These are phyloP conservation scores for Xylariaceae sp. DNA, from an alignment of 2,329 filamentous ascomycete genomes.

Conservation along the genomic window DNA sequence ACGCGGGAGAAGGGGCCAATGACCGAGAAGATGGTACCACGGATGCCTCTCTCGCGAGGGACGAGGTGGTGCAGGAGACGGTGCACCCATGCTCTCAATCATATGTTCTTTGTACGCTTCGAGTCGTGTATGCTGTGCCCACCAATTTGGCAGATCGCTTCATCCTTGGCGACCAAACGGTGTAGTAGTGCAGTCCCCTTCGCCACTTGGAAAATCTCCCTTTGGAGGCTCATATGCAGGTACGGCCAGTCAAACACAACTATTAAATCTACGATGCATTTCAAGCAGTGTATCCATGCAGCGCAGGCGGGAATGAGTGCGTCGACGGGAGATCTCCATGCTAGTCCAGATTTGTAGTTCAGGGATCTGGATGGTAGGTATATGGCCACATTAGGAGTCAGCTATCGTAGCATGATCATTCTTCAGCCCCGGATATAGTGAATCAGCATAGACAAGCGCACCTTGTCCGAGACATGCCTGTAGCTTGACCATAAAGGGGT, in stretches of 20 bases:
- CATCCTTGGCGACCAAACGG: not conserved
- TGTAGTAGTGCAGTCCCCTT: slow-evolving; percentile 3
- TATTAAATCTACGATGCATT: not conserved
- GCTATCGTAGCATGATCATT: not conserved
- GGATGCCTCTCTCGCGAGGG: slow-evolving; percentile 18
- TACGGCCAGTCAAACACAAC: not conserved
- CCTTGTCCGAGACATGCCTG: slow-evolving; percentile 7
- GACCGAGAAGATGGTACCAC: slow-evolving; percentile 28
- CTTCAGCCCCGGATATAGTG: not conserved
- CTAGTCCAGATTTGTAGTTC: not conserved
- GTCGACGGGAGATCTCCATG: not conserved
- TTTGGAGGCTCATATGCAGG: not conserved
- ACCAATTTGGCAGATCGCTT: not conserved
- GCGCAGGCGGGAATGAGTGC: not conserved
- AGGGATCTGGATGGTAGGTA: not conserved
- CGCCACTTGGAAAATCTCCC: not conserved
- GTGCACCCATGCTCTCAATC: slow-evolving; percentile 19
- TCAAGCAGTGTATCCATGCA: not conserved
- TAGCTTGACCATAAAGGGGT: not conserved
- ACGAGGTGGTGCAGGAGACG: slow-evolving; percentile 22
- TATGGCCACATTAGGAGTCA: not conserved
- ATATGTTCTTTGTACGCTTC: slow-evolving; percentile 26
- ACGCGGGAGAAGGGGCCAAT: slow-evolving; percentile 30
- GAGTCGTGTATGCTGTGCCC: slow-evolving; percentile 20
- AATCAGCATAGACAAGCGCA: not conserved